Evolutionary conservation across 768 basidiomycete species (phyloP).

Genomic region (Coprinopsis strossmayeri): DNA sequence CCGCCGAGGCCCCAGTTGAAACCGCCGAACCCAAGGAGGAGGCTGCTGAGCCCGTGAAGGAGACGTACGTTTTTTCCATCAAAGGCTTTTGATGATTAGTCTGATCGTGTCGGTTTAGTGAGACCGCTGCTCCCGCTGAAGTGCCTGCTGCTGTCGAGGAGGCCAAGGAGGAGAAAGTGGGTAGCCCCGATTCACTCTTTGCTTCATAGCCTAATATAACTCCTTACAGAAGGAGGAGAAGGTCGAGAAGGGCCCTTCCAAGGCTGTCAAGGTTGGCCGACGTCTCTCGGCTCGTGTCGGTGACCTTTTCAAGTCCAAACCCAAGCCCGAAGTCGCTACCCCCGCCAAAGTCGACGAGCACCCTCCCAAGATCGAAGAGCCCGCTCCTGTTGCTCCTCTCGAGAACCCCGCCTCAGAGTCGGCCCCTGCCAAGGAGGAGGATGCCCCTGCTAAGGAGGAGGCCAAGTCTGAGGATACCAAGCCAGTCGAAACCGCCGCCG

Average conservation of each 20-base stretch:
- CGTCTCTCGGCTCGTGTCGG: conserved; percentile 80
- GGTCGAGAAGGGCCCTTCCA: conserved; percentile 40
- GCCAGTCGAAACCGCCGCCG: conserved; percentile 35
- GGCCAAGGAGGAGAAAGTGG: conserved; percentile 59
- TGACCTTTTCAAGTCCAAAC: conserved; percentile 76
- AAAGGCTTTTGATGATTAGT: neutral
- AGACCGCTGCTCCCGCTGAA: conserved; percentile 30
- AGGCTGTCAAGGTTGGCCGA: conserved; percentile 63
- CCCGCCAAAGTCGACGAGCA: conserved; percentile 85
- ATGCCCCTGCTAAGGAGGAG: conserved; percentile 23
- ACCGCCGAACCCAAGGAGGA: conserved; percentile 29
- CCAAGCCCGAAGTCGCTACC: conserved; percentile 54
- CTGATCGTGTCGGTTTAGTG: conserved; percentile 13
- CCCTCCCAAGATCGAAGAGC: conserved; percentile 85
- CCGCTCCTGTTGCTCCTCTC: conserved; percentile 73
- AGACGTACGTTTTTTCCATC: conserved; percentile 44
- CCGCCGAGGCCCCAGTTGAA: conserved; percentile 29
- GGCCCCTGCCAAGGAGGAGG: conserved; percentile 26
- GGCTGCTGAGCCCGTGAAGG: conserved; percentile 57
- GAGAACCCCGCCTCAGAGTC: conserved; percentile 57
- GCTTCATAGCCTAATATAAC: no score
- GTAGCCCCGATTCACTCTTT: no score
- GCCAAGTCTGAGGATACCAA: conserved; percentile 31
- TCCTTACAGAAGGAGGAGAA: conserved; percentile 44
- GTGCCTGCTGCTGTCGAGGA: conserved; percentile 42